Conservation (phyloP, 768 basidiomycete genomes). For the Cystobasidium onofrii region DNA sequence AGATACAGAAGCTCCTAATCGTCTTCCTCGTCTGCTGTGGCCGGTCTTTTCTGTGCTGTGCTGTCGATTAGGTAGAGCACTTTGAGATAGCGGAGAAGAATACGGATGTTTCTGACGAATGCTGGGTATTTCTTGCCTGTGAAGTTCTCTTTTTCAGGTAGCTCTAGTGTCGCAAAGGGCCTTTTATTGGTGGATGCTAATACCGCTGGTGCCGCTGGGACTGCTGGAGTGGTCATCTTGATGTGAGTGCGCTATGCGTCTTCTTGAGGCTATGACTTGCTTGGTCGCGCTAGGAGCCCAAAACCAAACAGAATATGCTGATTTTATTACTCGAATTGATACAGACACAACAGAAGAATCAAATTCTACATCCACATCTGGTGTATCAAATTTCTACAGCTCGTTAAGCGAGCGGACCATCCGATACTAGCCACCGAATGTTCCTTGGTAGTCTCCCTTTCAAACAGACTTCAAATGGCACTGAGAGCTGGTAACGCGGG, state of each 20-base stretch:
- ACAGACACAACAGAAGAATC: no score
- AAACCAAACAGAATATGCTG: neutral
- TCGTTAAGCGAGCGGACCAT: no score
- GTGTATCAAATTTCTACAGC: no score
- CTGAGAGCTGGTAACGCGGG: no score
- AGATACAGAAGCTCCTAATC: neutral
- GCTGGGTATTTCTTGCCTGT: neutral
- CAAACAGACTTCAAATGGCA: no score
- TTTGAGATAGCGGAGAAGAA: neutral
- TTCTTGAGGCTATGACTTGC: neutral
- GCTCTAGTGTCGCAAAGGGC: neutral
- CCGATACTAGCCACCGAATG: no score
- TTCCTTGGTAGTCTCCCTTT: no score
- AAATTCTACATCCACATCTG: no score
- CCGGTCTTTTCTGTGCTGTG: neutral
- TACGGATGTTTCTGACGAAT: neutral
- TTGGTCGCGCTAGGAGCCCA: neutral
- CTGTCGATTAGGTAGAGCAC: neutral
- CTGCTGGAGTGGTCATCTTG: neutral
- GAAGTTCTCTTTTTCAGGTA: neutral
- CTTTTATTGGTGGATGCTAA: neutral
- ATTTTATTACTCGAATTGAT: no score
- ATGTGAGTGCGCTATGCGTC: neutral
- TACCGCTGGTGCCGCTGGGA: neutral
- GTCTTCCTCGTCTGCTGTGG: neutral